Evolutionary conservation across 2,329 filamentous ascomycete genomes (phyloP).

Genomic region (Colletotrichum kahawae): DNA sequence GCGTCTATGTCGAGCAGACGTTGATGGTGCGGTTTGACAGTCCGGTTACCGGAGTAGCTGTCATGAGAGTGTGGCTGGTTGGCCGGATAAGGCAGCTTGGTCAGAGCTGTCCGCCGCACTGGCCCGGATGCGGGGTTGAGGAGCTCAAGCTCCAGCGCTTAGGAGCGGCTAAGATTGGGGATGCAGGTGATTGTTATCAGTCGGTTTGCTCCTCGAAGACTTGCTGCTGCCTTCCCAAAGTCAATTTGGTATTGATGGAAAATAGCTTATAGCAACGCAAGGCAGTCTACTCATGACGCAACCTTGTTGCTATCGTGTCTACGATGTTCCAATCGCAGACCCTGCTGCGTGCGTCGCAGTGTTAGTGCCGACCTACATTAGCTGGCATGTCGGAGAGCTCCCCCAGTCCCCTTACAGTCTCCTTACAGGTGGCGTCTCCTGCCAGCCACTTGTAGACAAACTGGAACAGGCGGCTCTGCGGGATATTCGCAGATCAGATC

Average conservation of each 20-base stretch:
- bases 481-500: background rate
- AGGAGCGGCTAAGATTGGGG: constrained; percentile 20
- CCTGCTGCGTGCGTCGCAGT: background rate
- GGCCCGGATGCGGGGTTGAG: constrained; percentile 16
- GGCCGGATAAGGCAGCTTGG: constrained; percentile 9
- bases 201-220: background rate
- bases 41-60: constrained; percentile 17
- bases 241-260: background rate
- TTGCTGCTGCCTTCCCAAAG: background rate
- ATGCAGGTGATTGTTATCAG: background rate
- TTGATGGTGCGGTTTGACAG: background rate
- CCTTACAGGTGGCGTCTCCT: background rate
- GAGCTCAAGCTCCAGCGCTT: constrained; percentile 15
- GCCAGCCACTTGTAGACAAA: background rate
- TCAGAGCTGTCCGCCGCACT: background rate
- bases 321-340: background rate
- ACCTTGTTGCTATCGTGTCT: background rate
- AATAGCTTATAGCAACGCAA: background rate
- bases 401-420: background rate
- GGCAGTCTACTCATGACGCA: background rate
- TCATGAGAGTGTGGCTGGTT: constrained; percentile 3
- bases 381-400: background rate
- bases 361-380: background rate
- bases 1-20: background rate
- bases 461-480: background rate